Conservation (phyloP, 2,329 filamentous ascomycete species). For the Trichoderma citrinoviride region DNA sequence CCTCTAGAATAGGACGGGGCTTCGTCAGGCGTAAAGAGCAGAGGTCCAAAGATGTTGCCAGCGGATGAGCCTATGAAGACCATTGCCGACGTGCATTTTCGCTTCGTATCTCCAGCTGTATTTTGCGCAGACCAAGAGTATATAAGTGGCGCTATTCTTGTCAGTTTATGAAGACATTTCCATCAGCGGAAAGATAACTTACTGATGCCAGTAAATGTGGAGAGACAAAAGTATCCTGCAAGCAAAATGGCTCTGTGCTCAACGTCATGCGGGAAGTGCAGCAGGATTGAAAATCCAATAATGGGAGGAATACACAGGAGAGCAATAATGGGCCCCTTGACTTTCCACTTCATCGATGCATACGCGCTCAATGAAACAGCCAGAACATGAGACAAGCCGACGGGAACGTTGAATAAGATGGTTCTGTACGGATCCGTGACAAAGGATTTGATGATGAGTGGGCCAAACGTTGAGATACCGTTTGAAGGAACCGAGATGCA, state of each 20-base stretch:
- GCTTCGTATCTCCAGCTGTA: conserved; percentile 67
- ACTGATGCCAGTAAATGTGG: conserved; percentile 51
- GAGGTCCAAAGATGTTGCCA: conserved; percentile 65
- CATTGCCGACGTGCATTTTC: conserved; percentile 62
- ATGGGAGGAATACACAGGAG: conserved; percentile 58
- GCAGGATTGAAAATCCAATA: conserved; percentile 53
- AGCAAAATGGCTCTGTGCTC: conserved; percentile 50
- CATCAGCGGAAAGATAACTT: conserved; percentile 31
- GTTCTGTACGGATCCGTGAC: conserved; percentile 56
- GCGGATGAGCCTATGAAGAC: conserved; percentile 64
- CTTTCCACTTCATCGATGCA: conserved; percentile 52
- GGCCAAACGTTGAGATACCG: conserved; percentile 57
- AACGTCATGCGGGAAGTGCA: conserved; percentile 47
- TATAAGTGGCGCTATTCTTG: conserved; percentile 49
- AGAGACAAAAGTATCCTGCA: conserved; percentile 57
- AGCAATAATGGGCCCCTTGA: conserved; percentile 55
- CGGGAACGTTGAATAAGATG: conserved; percentile 60
- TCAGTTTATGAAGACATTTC: conserved; percentile 20
- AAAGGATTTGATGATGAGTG: conserved; percentile 58
- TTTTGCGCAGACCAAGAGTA: conserved; percentile 62
- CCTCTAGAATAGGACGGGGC: conserved; percentile 46
- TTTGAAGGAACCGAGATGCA: conserved; percentile 57
- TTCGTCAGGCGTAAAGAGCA: conserved; percentile 58
- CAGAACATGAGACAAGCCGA: conserved; percentile 58
- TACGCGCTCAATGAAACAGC: conserved; percentile 57